These are phyloP conservation scores for Pseudocercospora cruenta DNA, from an alignment of 2,329 filamentous ascomycete genomes.

Conservation along the genomic window DNA sequence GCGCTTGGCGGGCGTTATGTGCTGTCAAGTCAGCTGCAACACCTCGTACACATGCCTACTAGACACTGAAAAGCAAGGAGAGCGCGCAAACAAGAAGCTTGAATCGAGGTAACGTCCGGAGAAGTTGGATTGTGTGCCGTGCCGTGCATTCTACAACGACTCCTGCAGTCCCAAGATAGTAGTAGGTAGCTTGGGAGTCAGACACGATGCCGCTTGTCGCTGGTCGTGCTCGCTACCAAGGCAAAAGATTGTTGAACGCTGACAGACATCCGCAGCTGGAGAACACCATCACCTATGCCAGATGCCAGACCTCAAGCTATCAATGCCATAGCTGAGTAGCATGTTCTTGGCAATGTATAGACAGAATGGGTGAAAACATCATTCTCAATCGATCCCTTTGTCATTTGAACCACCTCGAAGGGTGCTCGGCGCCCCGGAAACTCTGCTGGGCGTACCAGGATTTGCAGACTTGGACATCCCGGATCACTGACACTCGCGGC, in stretches of 20 bases:
- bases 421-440: too few relatives aligned
- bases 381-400: too few relatives aligned
- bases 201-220: neutral
- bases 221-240: neutral
- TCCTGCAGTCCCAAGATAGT: constrained; percentile 3
- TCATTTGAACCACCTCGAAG: too few relatives aligned
- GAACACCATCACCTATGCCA: too few relatives aligned
- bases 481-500: too few relatives aligned
- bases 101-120: neutral
- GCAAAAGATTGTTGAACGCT: neutral
- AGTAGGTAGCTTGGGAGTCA: constrained; percentile 1
- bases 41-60: neutral
- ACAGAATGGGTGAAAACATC: too few relatives aligned
- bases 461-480: neutral
- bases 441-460: neutral
- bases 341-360: too few relatives aligned
- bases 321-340: too few relatives aligned
- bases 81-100: neutral
- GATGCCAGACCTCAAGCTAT: too few relatives aligned
- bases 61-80: neutral
- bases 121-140: neutral
- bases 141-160: neutral
- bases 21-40: constrained; percentile 13
- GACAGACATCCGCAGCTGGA: too few relatives aligned
- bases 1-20: constrained; percentile 6